Evolutionary conservation across 371 early-diverging fungal species (phyloP), one percentile per base, ranked within the genome.

Genomic region (Mortierella sp.): DNA sequence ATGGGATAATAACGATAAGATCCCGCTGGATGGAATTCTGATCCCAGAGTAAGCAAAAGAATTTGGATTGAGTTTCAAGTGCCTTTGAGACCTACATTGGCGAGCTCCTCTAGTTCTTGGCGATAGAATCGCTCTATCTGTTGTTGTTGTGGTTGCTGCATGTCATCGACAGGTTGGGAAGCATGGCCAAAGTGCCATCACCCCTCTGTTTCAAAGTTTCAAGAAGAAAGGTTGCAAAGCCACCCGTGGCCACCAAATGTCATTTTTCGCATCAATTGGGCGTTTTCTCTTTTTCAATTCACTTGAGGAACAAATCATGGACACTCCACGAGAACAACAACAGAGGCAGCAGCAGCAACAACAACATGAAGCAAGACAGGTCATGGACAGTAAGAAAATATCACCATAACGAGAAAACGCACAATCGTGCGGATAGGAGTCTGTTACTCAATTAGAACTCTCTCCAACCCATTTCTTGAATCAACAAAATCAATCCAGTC

Each of bases 401-500:
- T 14, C 26, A 55, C 27, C 31, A 21, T 30, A 4, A 49, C 32
- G 53, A 39, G 21, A 55, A n/a, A 15, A 7, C 42, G 17, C 14
- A 34, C 14, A 14, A 1, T 34, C 5, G n/a, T n/a, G n/a, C n/a
- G n/a, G n/a, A n/a, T n/a, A n/a, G n/a, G n/a, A n/a, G n/a, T n/a
- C n/a, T 27, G 12, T 15, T 32, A 31, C 50, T 23, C 23, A 17
- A 48, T 43, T 49, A 19, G 28, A 30, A 26, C 0, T 30, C 30
- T 8, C 42, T 39, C 31, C 30, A 19, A 27, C 17, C 5, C 21
- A 6, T 26, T 49, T 17, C 15, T 34, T 17, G 41, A 43, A 9
- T 44, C 41, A 37, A 28, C n/a, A 30, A n/a, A n/a, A n/a, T n/a
- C n/a, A n/a, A n/a, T 14, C 37, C 50, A 85, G 84, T 91, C 47